A percentile compares a stretch with the other conserved stretches of the same genome.
phyloP scores from a whole-genome alignment of 768 basidiomycete species.

The Pulveroboletus sp. region DNA sequence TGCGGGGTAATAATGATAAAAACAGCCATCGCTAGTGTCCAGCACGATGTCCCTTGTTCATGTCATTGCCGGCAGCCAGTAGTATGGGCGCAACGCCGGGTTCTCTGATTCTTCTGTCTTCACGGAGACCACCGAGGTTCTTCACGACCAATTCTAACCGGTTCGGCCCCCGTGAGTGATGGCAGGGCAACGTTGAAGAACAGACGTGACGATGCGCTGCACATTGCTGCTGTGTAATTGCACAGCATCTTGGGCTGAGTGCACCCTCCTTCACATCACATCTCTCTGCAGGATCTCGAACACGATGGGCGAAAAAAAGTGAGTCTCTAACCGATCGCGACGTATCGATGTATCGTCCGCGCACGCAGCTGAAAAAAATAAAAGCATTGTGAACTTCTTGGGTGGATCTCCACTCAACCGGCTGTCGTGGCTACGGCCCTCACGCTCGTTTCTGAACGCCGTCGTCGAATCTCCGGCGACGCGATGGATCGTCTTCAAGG shows the following conservation, averaged over 20 bases:
- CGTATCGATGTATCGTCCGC: too few relatives aligned
- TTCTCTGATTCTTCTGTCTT: background rate
- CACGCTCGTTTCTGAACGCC: slow-evolving; percentile 70
- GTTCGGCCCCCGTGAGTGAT: background rate
- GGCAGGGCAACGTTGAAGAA: too few relatives aligned
- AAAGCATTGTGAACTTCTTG: slow-evolving; percentile 46
- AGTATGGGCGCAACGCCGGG: background rate
- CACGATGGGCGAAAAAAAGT: slow-evolving; percentile 32
- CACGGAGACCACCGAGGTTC: background rate
- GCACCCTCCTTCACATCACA: background rate
- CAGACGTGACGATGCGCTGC: background rate
- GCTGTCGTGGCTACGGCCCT: slow-evolving; percentile 74
- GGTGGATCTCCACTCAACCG: slow-evolving; percentile 73
- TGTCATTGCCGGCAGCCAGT: background rate
- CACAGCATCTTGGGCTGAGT: background rate
- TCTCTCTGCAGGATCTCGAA: slow-evolving; percentile 10
- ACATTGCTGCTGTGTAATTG: slow-evolving; percentile 11
- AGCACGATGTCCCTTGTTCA: background rate
- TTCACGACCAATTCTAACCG: slow-evolving; percentile 11
- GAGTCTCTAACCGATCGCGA: slow-evolving; percentile 8
- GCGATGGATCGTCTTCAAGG: slow-evolving; percentile 75
- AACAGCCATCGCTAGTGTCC: background rate
- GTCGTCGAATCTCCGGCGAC: slow-evolving; percentile 56
- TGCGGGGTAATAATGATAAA: slow-evolving; percentile 10
- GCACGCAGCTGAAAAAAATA: too few relatives aligned